Conservation (phyloP, 257 asterid species). For the Rauvolfia tetraphylla region DNA sequence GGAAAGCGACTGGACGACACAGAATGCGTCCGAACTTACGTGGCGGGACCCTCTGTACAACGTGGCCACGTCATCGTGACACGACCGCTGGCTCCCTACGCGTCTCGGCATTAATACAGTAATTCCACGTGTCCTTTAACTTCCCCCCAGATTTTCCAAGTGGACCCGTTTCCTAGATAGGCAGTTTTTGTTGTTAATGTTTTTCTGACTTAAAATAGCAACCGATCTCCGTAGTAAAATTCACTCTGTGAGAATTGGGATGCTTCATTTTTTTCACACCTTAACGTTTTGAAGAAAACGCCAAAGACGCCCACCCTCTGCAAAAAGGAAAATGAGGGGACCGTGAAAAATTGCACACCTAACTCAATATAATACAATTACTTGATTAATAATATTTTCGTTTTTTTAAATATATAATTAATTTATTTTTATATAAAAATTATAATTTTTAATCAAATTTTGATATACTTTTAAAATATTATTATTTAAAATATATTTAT, state of each 20-base stretch:
- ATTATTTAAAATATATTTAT: too few species aligned
- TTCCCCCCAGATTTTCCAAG: background rate
- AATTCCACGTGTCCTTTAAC: constrained; percentile 37
- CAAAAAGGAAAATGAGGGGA: too few species aligned
- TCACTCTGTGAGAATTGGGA: background rate
- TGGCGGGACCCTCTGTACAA: constrained; percentile 30
- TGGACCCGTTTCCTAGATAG: constrained; percentile 10
- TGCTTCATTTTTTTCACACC: background rate
- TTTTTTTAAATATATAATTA: too few species aligned
- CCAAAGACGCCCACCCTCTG: background rate
- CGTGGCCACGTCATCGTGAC: constrained; percentile 71
- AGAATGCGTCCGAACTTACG: constrained; percentile 18
- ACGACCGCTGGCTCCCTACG: constrained; percentile 33
- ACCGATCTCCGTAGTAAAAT: background rate
- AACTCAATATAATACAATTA: too few species aligned
- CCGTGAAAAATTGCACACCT: too few species aligned
- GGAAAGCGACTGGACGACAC: constrained; percentile 34
- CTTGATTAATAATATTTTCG: too few species aligned
- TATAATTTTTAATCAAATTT: too few species aligned
- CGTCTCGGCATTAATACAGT: constrained; percentile 20
- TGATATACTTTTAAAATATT: too few species aligned
- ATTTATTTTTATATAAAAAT: too few species aligned
- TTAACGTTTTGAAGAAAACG: background rate
- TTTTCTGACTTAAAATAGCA: background rate
- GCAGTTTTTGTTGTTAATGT: constrained; percentile 13